These are phyloP conservation scores for Rhodotorula graminis DNA, from an alignment of 768 basidiomycete species.

Conservation along the genomic window DNA sequence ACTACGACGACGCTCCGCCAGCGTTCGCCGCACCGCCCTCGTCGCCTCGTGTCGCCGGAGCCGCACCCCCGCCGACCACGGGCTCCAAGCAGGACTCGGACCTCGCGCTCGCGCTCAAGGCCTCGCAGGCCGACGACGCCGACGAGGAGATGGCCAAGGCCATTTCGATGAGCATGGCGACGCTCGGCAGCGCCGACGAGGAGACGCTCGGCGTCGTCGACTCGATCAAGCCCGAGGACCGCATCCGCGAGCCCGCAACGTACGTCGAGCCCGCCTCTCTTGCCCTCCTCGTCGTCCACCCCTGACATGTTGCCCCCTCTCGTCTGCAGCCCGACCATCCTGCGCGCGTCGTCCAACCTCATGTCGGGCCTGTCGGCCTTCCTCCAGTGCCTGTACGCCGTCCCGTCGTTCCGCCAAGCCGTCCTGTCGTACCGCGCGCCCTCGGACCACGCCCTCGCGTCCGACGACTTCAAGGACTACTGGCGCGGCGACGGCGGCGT, in stretches of 20 bases:
- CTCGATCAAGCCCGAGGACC: slow-evolving; percentile 6
- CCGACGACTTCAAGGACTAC: not conserved
- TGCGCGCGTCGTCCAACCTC: slow-evolving; percentile 14
- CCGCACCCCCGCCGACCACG: not conserved
- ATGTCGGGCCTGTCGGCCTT: slow-evolving; percentile 16
- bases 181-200: slow-evolving; percentile 9
- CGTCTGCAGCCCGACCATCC: slow-evolving; percentile 3
- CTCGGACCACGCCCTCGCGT: too few species aligned
- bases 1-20: not conserved
- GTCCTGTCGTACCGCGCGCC: slow-evolving; percentile 19
- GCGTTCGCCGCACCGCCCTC: not conserved
- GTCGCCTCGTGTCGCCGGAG: not conserved
- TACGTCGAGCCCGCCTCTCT: not conserved
- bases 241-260: slow-evolving; percentile 1
- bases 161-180: slow-evolving; percentile 23
- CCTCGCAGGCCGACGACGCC: not conserved
- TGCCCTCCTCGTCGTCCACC: too few species aligned
- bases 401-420: slow-evolving; percentile 19
- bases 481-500: slow-evolving; percentile 11
- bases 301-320: too few species aligned
- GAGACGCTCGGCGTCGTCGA: not conserved
- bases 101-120: slow-evolving; percentile 14
- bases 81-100: slow-evolving; percentile 8
- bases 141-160: slow-evolving; percentile 33
- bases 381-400: slow-evolving; percentile 27